Evolutionary conservation across 75 land plant species (phyloP).

Genomic region (Larix kaempferi): DNA sequence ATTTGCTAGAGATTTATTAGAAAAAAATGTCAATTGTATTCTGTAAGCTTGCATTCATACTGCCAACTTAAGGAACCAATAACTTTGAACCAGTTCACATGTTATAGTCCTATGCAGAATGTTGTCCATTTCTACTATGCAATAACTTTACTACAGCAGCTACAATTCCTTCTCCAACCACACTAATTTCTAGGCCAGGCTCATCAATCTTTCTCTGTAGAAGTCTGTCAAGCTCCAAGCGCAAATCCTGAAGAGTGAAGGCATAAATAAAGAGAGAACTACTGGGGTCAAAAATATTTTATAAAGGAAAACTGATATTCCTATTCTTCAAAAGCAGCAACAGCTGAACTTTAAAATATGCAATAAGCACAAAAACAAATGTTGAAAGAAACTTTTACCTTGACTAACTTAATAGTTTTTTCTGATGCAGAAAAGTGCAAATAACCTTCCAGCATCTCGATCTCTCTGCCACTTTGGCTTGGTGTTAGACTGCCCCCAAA

Average conservation of each 20-base stretch:
- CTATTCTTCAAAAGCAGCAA: background rate
- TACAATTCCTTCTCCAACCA: slow-evolving; percentile 79
- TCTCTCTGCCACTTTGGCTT: slow-evolving; percentile 62
- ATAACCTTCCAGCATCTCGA: slow-evolving; percentile 96
- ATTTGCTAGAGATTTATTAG: too few species aligned
- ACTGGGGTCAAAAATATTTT: slow-evolving; percentile 8
- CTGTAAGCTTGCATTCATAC: too few species aligned
- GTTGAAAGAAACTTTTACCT: slow-evolving; percentile 32
- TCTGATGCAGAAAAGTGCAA: slow-evolving; percentile 88
- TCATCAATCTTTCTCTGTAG: slow-evolving; percentile 80
- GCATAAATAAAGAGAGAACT: background rate
- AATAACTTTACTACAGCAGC: slow-evolving; percentile 83
- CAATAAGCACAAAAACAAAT: slow-evolving; percentile 1
- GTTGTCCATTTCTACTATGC: slow-evolving; percentile 41
- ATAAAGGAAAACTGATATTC: background rate
- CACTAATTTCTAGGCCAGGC: slow-evolving; percentile 62
- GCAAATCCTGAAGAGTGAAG: slow-evolving; percentile 52
- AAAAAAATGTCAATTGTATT: too few species aligned
- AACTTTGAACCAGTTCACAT: background rate
- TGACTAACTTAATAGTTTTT: slow-evolving; percentile 63
- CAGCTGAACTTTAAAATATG: background rate
- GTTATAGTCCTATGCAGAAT: slow-evolving; percentile 12
- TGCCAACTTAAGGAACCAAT: background rate
- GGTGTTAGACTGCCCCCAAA: slow-evolving; percentile 82
- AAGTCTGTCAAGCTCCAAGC: slow-evolving; percentile 76